Conservation (phyloP, 2,329 filamentous ascomycete genomes). For the Sporothrix inflata region DNA sequence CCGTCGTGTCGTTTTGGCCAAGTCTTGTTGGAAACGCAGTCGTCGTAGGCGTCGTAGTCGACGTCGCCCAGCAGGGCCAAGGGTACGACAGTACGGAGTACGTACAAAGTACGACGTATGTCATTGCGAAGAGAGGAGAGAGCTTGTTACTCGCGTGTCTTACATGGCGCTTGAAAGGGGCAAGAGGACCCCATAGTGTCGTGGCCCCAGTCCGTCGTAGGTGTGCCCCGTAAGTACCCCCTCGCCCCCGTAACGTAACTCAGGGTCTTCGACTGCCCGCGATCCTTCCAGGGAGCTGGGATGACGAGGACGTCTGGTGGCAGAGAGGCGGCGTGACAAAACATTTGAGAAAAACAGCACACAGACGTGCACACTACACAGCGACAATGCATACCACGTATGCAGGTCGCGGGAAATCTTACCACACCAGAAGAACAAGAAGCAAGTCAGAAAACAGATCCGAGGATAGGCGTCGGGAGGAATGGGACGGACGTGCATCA, state of each 20-base stretch:
- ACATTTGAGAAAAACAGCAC: neutral
- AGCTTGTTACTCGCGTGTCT: constrained; percentile 12
- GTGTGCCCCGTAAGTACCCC: neutral
- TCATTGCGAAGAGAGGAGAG: neutral
- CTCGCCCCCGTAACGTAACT: constrained; percentile 13
- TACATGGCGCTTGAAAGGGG: neutral
- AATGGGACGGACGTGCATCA: neutral
- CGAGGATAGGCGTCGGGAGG: constrained; percentile 7
- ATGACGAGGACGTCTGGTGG: neutral
- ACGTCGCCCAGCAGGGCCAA: constrained; percentile 8
- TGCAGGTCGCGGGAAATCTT: neutral
- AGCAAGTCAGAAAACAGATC: neutral
- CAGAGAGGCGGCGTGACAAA: neutral
- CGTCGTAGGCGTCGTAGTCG: neutral
- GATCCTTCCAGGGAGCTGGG: neutral
- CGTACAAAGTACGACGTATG: neutral
- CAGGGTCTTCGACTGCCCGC: constrained; percentile 10
- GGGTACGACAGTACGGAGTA: neutral
- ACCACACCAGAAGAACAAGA: neutral
- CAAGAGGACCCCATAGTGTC: neutral
- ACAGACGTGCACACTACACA: neutral
- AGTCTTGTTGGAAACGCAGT: neutral
- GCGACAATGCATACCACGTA: neutral
- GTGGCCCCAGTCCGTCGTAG: neutral
- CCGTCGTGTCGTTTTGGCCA: neutral